These are phyloP conservation scores for Chlamydomonas reinhardtii DNA, from an alignment of 163 green algal species.

Conservation along the genomic window DNA sequence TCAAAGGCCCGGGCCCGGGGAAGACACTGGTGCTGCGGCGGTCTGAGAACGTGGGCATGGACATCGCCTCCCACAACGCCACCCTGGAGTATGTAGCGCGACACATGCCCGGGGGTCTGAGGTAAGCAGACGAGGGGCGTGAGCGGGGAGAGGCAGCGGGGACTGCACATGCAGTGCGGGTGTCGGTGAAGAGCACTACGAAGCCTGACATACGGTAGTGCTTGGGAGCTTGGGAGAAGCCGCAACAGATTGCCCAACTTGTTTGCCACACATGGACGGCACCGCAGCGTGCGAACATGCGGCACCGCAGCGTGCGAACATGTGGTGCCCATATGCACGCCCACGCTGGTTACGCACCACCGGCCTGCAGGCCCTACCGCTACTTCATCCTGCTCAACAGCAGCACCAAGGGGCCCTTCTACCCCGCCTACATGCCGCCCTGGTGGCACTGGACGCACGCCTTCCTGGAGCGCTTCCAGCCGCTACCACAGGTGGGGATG, in stretches of 20 bases:
- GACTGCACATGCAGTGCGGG: background rate
- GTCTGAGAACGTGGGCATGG: constrained; percentile 85
- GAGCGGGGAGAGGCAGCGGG: too few relatives aligned
- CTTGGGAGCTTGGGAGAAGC: too few relatives aligned
- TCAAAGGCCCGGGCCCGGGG: background rate
- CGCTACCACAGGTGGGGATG: background rate
- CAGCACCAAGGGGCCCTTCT: constrained; percentile 78
- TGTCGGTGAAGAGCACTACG: background rate
- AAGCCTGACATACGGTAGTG: too few relatives aligned
- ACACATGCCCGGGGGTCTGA: constrained; percentile 1
- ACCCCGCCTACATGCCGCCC: constrained; percentile 74
- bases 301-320: too few relatives aligned
- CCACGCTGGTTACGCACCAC: too few relatives aligned
- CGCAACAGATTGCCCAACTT: too few relatives aligned
- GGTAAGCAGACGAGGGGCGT: too few relatives aligned
- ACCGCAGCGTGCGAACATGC: too few relatives aligned
- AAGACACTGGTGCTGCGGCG: constrained; percentile 34
- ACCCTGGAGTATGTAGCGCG: constrained; percentile 70
- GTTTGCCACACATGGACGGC: background rate
- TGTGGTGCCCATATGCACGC: too few relatives aligned
- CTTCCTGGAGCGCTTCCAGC: constrained; percentile 62
- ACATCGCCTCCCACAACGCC: constrained; percentile 86
- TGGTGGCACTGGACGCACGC: constrained; percentile 84
- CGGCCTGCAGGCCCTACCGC: constrained; percentile 67
- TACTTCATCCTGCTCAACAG: constrained; percentile 87